These are phyloP conservation scores for Neonectria punicea DNA, from an alignment of 2,329 filamentous ascomycete species.

Conservation along the genomic window DNA sequence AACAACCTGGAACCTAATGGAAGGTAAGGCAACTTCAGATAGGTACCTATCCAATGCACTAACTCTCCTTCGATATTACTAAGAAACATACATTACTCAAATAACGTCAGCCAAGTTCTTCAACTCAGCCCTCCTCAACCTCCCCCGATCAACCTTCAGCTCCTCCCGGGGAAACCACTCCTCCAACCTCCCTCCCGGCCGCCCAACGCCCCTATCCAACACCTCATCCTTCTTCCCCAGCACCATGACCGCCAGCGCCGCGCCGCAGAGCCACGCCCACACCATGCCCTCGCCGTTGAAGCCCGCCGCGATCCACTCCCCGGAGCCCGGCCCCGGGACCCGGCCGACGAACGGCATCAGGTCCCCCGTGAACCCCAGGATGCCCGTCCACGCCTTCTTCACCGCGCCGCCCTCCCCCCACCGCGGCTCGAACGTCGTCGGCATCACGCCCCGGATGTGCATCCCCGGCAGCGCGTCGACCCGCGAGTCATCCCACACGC, in stretches of 20 bases:
- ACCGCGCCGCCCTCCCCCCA: slow-evolving; percentile 49
- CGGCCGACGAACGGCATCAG: slow-evolving; percentile 60
- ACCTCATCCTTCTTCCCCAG: slow-evolving; percentile 49
- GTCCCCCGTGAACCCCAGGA: slow-evolving; percentile 60
- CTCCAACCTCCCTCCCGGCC: slow-evolving; percentile 49
- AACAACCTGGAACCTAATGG: no score
- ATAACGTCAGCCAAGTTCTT: slow-evolving; percentile 45
- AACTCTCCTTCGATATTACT: background rate
- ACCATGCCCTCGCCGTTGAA: slow-evolving; percentile 65
- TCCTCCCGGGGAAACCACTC: slow-evolving; percentile 56
- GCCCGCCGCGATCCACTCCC: slow-evolving; percentile 64
- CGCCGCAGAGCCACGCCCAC: slow-evolving; percentile 63
- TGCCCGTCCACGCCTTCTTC: slow-evolving; percentile 60
- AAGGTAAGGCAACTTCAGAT: no score
- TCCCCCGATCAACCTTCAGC: slow-evolving; percentile 42
- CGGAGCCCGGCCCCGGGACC: slow-evolving; percentile 48
- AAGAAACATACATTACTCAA: background rate
- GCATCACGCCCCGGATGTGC: slow-evolving; percentile 55
- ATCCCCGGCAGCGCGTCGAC: slow-evolving; percentile 52
- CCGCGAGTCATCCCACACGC: slow-evolving; percentile 57
- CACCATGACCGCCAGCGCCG: slow-evolving; percentile 59
- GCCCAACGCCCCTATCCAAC: slow-evolving; percentile 44
- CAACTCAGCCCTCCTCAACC: slow-evolving; percentile 51
- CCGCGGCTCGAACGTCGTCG: slow-evolving; percentile 52
- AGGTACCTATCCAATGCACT: background rate